Evolutionary conservation across 208 protist genomes (phyloP).

Genomic region (Acanthamoeba polyphaga): DNA sequence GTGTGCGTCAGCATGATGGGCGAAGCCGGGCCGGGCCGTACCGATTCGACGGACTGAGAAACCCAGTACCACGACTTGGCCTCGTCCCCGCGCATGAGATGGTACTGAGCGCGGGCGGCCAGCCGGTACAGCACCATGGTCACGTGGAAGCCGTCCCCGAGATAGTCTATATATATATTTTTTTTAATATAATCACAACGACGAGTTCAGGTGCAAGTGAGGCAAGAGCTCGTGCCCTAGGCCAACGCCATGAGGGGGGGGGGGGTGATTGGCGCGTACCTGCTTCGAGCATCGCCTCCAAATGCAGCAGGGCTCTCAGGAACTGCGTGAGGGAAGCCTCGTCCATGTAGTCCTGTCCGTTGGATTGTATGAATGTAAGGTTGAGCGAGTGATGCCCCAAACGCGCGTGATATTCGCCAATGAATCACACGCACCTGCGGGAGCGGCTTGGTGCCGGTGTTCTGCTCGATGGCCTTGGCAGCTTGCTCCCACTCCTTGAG

Average conservation of each 20-base stretch:
- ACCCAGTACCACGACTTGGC: conserved; percentile 30
- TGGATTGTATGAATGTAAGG: neutral
- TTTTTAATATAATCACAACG: too few species aligned
- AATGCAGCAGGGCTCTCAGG: neutral
- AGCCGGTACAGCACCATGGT: conserved; percentile 31
- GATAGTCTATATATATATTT: too few species aligned
- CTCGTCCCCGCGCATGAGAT: conserved; percentile 37
- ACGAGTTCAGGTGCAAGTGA: too few species aligned
- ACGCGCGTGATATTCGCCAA: neutral
- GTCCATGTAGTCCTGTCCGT: conserved; percentile 39
- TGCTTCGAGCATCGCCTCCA: conserved; percentile 36
- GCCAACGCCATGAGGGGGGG: too few species aligned
- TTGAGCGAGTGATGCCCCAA: neutral
- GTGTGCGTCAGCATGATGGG: too few species aligned
- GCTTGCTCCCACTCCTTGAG: conserved; percentile 10
- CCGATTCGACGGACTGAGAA: neutral
- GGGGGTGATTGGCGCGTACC: neutral
- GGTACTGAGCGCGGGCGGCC: conserved; percentile 6
- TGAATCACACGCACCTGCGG: neutral
- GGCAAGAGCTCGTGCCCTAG: too few species aligned
- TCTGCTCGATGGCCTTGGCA: neutral
- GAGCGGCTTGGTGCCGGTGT: neutral
- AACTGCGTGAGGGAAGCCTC: neutral
- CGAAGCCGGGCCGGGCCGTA: neutral
- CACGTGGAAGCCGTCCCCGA: conserved; percentile 11